Evolutionary conservation across 2,329 filamentous ascomycete genomes (phyloP).

Genomic region (Epichloe gansuensis): DNA sequence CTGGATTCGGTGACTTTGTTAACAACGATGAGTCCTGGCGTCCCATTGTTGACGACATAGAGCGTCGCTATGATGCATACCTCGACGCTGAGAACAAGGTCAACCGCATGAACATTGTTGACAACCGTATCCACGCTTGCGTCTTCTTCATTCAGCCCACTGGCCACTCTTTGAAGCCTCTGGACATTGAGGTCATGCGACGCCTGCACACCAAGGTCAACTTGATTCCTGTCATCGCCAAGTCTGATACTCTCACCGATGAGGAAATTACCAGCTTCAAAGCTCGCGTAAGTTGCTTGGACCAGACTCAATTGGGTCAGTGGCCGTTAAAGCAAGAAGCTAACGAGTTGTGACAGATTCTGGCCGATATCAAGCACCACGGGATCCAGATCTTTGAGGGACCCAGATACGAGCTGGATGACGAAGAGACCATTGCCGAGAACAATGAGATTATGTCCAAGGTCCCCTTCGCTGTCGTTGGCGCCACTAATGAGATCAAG

Average conservation of each 20-base stretch:
- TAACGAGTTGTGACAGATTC: slow-evolving; percentile 50
- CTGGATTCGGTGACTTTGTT: slow-evolving; percentile 97
- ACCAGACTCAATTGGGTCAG: background rate
- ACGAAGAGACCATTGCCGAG: slow-evolving; percentile 98
- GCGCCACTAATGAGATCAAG: slow-evolving; percentile 88
- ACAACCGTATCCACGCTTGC: slow-evolving; percentile 97
- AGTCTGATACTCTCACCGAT: slow-evolving; percentile 94
- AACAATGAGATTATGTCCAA: slow-evolving; percentile 99
- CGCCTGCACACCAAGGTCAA: slow-evolving; percentile 99
- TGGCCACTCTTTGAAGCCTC: slow-evolving; percentile 92
- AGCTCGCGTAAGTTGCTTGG: slow-evolving; percentile 63
- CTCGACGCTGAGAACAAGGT: slow-evolving; percentile 99
- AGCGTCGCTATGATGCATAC: slow-evolving; percentile 97
- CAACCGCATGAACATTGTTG: slow-evolving; percentile 99
- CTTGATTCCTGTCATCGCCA: slow-evolving; percentile 97
- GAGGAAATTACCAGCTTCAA: slow-evolving; percentile 94
- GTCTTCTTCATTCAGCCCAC: slow-evolving; percentile 99
- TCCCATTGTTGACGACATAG: slow-evolving; percentile 98
- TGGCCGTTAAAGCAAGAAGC: background rate
- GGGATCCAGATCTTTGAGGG: slow-evolving; percentile 98
- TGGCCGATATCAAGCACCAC: slow-evolving; percentile 93
- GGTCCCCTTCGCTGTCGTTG: slow-evolving; percentile 95
- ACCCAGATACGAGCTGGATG: slow-evolving; percentile 94
- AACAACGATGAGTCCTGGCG: slow-evolving; percentile 99
- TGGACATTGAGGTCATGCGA: slow-evolving; percentile 99